Conservation (phyloP, 768 basidiomycete genomes). For the Gloeophyllum trabeum region DNA sequence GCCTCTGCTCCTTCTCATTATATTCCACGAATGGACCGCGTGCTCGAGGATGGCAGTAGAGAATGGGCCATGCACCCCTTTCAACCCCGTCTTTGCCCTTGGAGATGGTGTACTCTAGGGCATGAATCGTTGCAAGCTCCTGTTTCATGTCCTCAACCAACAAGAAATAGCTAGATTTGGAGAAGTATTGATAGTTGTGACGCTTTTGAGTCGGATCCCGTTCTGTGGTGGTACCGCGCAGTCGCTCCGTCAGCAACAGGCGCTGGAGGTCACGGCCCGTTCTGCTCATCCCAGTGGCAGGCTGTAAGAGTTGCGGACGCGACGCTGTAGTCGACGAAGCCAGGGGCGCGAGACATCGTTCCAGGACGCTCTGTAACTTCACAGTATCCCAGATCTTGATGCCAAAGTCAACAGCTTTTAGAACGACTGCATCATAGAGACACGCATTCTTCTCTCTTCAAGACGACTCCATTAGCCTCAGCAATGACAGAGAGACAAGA, state of each 20-base stretch:
- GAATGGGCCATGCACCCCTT: constrained; percentile 69
- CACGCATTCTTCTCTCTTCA: neutral
- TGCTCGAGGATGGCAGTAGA: constrained; percentile 66
- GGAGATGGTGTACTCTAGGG: constrained; percentile 63
- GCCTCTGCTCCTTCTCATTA: constrained; percentile 59
- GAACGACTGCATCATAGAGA: constrained; percentile 24
- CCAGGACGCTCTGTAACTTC: constrained; percentile 63
- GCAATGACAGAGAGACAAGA: neutral
- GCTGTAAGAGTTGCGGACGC: constrained; percentile 15
- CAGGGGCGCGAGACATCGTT: constrained; percentile 43
- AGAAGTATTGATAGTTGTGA: constrained; percentile 83
- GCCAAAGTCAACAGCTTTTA: constrained; percentile 55
- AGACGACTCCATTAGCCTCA: neutral
- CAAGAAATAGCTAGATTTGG: constrained; percentile 63
- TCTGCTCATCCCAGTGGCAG: constrained; percentile 16
- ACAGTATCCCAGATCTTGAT: constrained; percentile 82
- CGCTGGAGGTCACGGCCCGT: constrained; percentile 39
- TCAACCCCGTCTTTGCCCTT: constrained; percentile 41
- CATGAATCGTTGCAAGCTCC: constrained; percentile 75
- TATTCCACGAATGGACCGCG: constrained; percentile 68
- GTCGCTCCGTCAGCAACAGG: constrained; percentile 69
- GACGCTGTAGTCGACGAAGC: constrained; percentile 12
- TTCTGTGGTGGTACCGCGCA: constrained; percentile 78
- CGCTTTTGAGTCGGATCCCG: constrained; percentile 85
- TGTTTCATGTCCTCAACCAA: constrained; percentile 86